A percentile compares a stretch with the other conserved stretches of the same genome.
Conservation (phyloP, 495 filamentous ascomycete species). For the Penicillium cosmopolitanum region DNA sequence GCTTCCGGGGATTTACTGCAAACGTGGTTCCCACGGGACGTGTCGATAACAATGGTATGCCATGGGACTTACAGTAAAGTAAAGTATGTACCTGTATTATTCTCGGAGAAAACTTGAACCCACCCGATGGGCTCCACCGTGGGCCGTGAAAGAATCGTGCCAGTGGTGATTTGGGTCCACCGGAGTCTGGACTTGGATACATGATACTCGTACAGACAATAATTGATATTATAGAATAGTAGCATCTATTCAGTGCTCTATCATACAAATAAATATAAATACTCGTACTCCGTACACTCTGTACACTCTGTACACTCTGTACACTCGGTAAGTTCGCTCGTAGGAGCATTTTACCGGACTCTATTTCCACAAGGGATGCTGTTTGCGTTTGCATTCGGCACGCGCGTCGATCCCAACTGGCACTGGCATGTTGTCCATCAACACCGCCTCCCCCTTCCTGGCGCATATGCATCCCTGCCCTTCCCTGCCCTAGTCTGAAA, state of each 20-base stretch:
- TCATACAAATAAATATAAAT: background rate
- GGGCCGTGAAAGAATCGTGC: conserved; percentile 1
- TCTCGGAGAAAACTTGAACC: background rate
- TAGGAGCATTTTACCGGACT: background rate
- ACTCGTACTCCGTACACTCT: background rate
- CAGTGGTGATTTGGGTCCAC: background rate
- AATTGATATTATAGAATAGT: background rate
- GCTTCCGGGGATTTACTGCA: conserved; percentile 3
- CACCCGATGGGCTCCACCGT: background rate
- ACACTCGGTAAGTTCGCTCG: background rate
- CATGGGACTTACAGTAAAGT: background rate
- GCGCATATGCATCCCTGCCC: conserved; percentile 18
- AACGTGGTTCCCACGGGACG: conserved; percentile 4
- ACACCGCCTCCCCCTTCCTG: conserved; percentile 45
- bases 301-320: background rate
- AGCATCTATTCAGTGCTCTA: background rate
- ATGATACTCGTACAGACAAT: too few relatives aligned
- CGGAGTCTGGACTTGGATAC: background rate
- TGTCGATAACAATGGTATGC: conserved; percentile 9
- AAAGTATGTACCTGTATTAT: background rate
- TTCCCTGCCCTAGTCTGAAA: conserved; percentile 7
- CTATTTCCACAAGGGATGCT: background rate
- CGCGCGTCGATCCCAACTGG: conserved; percentile 24
- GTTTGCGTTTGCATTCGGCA: conserved; percentile 20
- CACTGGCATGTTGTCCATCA: conserved; percentile 36